Base-by-base conservation (phyloP, 1,284 basidiomycete species). In the Ganoderma resinaceum region DNA sequence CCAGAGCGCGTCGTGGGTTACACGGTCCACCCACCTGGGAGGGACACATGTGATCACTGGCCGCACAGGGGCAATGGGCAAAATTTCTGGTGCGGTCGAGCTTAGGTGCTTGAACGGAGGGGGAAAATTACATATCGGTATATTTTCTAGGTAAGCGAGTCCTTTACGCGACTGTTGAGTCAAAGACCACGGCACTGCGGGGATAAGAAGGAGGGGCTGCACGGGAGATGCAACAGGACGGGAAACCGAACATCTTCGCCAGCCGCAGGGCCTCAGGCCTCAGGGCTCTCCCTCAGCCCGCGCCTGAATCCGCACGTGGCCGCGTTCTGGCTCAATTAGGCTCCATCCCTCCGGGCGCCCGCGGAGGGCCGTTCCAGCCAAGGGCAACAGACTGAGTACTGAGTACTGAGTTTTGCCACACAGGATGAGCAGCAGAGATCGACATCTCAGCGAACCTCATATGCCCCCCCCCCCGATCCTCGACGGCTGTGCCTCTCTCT, bases 1-100 rank as follows among this genome's bases (percentile, higher is more conserved):
- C 69, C 65, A 72, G 67, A 69, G 63, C 69, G 53, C 61, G 67
- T 69, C 69, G 66, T 69, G 69, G 65, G 57, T 16, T 62, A 67
- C 71, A 69, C 69, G 69, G 65, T 66, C 52, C 31, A 63, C 65
- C 40, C 57, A 61, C 71, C 68, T 61, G 62, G 37, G 31, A 58
- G 20, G 58, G 29, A 57, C 53, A 60, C 62, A 60, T 60, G 58
- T 26, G 37, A 29, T 60, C 46, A 42, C 43, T 60, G 66, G 64
- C 64, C 65, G 52, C 67, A 60, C 62, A 64, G 8, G 66, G 61
- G 62, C 66, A 65, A 66, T 66, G 68, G 68, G 66, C 65, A 64
- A 65, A 58, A 49, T 33, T 68, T 53, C 58, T 63, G 62, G 65
- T 55, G 63, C 61, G 37, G 57, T 49, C 23, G 37, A 40, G 38